phyloP scores from a whole-genome alignment of 768 basidiomycete genomes.

The Tricholoma hemisulphureum region DNA sequence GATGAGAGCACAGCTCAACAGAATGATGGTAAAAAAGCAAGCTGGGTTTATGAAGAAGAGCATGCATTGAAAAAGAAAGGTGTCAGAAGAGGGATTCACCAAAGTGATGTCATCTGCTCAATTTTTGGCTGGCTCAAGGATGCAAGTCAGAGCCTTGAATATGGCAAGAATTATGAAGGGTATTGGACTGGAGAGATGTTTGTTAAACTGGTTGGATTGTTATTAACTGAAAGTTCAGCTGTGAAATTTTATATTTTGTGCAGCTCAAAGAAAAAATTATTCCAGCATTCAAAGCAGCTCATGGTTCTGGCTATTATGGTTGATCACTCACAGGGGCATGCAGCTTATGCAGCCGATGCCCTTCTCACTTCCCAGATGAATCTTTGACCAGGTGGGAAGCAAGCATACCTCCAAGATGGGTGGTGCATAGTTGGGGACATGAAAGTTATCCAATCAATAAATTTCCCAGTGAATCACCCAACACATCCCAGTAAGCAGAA shows the following conservation, averaged over 20 bases:
- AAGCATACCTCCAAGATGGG: constrained; percentile 30
- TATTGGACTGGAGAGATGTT: too few relatives aligned
- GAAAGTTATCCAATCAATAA: constrained; percentile 26
- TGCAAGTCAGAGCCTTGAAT: too few relatives aligned
- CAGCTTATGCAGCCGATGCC: constrained; percentile 35
- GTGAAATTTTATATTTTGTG: too few relatives aligned
- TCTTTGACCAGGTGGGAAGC: constrained; percentile 38
- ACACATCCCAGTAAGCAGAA: too few relatives aligned
- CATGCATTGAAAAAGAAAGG: constrained; percentile 42
- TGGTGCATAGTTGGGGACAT: constrained; percentile 27
- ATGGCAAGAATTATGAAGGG: too few relatives aligned
- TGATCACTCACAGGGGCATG: constrained; percentile 41
- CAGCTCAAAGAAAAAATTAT: constrained; percentile 28
- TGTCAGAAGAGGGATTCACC: constrained; percentile 35
- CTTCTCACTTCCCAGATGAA: constrained; percentile 36
- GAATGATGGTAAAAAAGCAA: constrained; percentile 30
- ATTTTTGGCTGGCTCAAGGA: constrained; percentile 28
- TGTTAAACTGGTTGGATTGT: constrained; percentile 11
- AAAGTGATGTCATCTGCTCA: constrained; percentile 35
- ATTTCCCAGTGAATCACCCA: too few relatives aligned
- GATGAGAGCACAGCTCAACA: constrained; percentile 42
- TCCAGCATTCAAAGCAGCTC: constrained; percentile 28
- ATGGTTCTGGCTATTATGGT: too few relatives aligned
- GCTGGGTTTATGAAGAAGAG: too few relatives aligned
- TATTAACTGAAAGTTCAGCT: too few relatives aligned